A percentile compares a stretch with the other conserved stretches of the same genome.
Conservation (phyloP, 129 eudicot genomes). For the Ambrosia trifida region DNA sequence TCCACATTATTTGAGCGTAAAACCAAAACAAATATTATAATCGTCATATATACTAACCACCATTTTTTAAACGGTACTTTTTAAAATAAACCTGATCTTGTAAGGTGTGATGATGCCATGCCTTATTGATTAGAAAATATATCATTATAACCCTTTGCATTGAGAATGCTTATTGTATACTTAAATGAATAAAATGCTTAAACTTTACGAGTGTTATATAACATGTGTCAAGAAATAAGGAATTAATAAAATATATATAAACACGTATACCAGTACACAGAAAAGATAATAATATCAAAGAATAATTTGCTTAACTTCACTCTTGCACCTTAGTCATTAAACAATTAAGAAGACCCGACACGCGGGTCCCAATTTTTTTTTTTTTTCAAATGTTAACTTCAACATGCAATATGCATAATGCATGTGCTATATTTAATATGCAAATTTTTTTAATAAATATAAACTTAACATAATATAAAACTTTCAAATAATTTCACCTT, state of each 20-base stretch:
- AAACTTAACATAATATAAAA: too few species aligned
- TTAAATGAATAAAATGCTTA: neutral
- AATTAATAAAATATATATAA: neutral
- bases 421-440: neutral
- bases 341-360: conserved; percentile 9
- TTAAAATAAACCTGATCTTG: too few species aligned
- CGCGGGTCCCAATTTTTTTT: neutral
- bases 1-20: too few species aligned
- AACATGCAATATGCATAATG: neutral
- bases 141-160: neutral
- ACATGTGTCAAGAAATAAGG: neutral
- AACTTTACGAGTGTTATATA: neutral
- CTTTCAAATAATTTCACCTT: too few species aligned
- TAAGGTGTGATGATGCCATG: neutral
- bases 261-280: neutral
- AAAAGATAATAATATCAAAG: neutral
- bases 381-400: neutral
- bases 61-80: too few species aligned
- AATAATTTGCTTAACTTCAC: neutral
- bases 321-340: neutral
- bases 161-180: neutral
- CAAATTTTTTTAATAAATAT: neutral
- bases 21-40: too few species aligned
- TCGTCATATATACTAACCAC: too few species aligned
- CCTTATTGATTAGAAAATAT: neutral